phyloP scores from a whole-genome alignment of 345 rosid genomes.

The Diplotaxis tenuifolia region DNA sequence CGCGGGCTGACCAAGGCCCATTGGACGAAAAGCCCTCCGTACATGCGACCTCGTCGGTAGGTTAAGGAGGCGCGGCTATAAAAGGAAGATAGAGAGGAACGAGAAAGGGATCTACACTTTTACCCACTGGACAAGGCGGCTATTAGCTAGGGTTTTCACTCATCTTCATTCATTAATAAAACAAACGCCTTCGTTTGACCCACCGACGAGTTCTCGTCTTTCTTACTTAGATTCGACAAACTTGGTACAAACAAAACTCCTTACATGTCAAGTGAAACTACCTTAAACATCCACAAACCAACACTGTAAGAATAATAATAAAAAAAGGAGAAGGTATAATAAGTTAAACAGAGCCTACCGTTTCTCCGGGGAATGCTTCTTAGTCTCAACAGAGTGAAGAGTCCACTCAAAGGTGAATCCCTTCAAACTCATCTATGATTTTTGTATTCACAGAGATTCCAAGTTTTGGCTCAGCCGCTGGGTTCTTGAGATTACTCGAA shows the following conservation, averaged over 20 bases:
- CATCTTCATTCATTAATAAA: too few relatives aligned
- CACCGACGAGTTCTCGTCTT: too few relatives aligned
- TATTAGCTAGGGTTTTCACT: too few relatives aligned
- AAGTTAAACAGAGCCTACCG: slow-evolving; percentile 5
- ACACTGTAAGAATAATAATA: not conserved
- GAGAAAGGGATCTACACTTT: too few relatives aligned
- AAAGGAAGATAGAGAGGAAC: too few relatives aligned
- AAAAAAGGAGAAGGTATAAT: not conserved
- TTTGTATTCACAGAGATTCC: slow-evolving; percentile 37
- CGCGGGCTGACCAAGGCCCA: too few relatives aligned
- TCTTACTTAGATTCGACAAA: too few relatives aligned
- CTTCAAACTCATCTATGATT: slow-evolving; percentile 36
- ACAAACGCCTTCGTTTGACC: too few relatives aligned
- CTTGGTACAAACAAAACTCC: slow-evolving; percentile 32
- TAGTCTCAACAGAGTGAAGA: slow-evolving; percentile 37
- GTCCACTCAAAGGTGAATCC: slow-evolving; percentile 39
- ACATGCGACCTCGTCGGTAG: too few relatives aligned
- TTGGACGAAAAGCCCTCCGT: too few relatives aligned
- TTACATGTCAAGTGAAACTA: slow-evolving; percentile 40
- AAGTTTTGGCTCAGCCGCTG: slow-evolving; percentile 29
- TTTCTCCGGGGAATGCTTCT: slow-evolving; percentile 38
- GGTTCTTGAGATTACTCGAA: slow-evolving; percentile 35
- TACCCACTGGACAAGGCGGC: too few relatives aligned
- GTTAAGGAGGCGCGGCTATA: too few relatives aligned
- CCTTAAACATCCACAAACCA: slow-evolving; percentile 6